phyloP scores from a whole-genome alignment of 768 basidiomycete species.

The Termitomyces bulborhizus region DNA sequence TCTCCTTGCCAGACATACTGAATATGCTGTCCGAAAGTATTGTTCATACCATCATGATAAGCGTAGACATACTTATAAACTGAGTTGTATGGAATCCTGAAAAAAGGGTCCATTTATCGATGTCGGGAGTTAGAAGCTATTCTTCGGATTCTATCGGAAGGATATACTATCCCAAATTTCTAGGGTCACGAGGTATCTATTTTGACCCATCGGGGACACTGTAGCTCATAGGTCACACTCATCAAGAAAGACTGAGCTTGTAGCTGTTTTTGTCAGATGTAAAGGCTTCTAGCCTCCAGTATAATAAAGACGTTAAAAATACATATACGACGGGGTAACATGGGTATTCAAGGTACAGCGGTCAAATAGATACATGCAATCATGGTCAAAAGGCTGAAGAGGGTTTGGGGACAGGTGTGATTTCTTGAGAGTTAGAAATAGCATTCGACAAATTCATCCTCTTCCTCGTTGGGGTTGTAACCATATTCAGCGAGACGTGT shows the following conservation, averaged over 20 bases:
- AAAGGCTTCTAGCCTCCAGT: background rate
- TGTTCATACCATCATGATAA: too few species aligned
- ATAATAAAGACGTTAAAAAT: background rate
- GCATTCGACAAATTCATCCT: constrained; percentile 10
- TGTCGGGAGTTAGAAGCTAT: too few species aligned
- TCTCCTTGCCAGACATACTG: too few species aligned
- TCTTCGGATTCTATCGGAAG: too few species aligned
- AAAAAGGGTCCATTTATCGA: too few species aligned
- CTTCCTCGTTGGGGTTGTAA: constrained; percentile 14
- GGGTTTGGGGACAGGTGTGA: background rate
- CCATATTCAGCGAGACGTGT: constrained; percentile 11
- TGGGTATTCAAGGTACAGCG: background rate
- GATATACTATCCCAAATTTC: too few species aligned
- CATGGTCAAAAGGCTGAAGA: background rate
- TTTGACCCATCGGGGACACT: too few species aligned
- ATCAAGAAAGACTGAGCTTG: background rate
- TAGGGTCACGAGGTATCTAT: too few species aligned
- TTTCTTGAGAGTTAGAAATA: background rate
- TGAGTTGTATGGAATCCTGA: too few species aligned
- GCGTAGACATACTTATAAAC: too few species aligned
- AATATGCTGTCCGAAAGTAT: too few species aligned
- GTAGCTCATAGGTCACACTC: too few species aligned
- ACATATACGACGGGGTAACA: background rate
- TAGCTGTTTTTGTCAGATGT: background rate
- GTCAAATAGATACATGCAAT: background rate